These are phyloP conservation scores for Arctium minus DNA, from an alignment of 129 eudicot genomes.

Conservation along the genomic window DNA sequence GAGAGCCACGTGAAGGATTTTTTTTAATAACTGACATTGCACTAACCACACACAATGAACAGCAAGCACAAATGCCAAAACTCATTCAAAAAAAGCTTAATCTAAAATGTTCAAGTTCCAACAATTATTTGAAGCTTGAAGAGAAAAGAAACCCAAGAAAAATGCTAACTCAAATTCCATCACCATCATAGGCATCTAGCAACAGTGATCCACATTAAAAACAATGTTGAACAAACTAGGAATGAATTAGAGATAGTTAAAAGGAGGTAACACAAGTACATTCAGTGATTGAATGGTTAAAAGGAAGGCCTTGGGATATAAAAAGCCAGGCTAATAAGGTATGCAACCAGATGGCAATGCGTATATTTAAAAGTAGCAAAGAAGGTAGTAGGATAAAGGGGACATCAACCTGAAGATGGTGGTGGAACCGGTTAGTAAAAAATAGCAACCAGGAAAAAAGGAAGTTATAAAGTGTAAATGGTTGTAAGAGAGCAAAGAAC, in stretches of 20 bases:
- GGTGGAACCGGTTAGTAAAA: neutral
- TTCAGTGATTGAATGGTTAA: neutral
- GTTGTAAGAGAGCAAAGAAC: neutral
- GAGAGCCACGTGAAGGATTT: neutral
- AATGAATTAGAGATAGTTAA: too few relatives aligned
- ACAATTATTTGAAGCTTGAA: neutral
- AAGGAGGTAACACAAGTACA: neutral
- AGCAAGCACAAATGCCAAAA: neutral
- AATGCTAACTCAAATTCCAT: neutral
- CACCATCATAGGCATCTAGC: neutral
- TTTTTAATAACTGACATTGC: neutral
- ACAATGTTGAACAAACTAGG: neutral
- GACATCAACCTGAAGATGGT: neutral
- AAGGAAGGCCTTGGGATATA: neutral
- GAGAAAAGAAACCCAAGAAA: neutral
- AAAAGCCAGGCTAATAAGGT: neutral
- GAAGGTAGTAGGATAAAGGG: too few relatives aligned
- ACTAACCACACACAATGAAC: neutral
- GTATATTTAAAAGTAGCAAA: neutral
- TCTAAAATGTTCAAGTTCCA: neutral
- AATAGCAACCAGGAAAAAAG: neutral
- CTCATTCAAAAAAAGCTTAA: neutral
- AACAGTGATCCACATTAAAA: neutral
- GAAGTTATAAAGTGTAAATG: neutral
- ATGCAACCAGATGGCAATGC: neutral